Conservation (phyloP, 2,329 filamentous ascomycete genomes). For the Keithomyces neogunnii region DNA sequence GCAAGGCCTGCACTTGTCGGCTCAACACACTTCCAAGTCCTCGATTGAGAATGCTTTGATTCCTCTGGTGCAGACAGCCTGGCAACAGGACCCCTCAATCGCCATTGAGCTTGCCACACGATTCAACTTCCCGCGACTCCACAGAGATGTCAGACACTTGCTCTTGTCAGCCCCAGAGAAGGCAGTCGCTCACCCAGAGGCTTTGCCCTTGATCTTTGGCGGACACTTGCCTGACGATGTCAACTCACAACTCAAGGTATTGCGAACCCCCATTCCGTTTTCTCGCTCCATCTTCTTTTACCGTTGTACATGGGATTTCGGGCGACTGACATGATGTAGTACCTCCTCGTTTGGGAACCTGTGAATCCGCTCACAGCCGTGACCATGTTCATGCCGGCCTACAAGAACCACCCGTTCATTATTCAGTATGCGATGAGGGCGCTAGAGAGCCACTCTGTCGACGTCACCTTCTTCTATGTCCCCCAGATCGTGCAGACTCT, state of each 20-base stretch:
- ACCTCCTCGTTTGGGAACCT: conserved; percentile 85
- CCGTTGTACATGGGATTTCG: too few relatives aligned
- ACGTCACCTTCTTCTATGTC: conserved; percentile 97
- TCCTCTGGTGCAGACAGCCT: conserved; percentile 70
- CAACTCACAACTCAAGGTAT: conserved; percentile 69
- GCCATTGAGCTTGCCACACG: conserved; percentile 78
- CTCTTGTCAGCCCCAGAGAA: conserved; percentile 78
- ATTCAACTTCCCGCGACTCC: conserved; percentile 67
- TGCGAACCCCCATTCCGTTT: neutral
- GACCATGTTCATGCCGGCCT: conserved; percentile 86
- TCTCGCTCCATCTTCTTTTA: neutral
- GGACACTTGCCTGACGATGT: conserved; percentile 70
- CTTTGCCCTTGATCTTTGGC: conserved; percentile 74
- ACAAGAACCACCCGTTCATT: conserved; percentile 83
- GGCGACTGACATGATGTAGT: conserved; percentile 37
- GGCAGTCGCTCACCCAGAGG: conserved; percentile 72
- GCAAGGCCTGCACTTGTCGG: conserved; percentile 28
- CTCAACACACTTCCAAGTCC: conserved; percentile 31
- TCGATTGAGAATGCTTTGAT: conserved; percentile 39
- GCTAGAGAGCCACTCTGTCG: conserved; percentile 87
- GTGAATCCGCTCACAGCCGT: conserved; percentile 90
- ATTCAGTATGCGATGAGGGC: conserved; percentile 96
- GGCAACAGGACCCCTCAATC: conserved; percentile 75
- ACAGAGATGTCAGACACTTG: conserved; percentile 68
- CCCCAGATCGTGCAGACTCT: conserved; percentile 95